phyloP scores from a whole-genome alignment of 192 early-diverging fungal species.

The Geranomyces michiganensis region DNA sequence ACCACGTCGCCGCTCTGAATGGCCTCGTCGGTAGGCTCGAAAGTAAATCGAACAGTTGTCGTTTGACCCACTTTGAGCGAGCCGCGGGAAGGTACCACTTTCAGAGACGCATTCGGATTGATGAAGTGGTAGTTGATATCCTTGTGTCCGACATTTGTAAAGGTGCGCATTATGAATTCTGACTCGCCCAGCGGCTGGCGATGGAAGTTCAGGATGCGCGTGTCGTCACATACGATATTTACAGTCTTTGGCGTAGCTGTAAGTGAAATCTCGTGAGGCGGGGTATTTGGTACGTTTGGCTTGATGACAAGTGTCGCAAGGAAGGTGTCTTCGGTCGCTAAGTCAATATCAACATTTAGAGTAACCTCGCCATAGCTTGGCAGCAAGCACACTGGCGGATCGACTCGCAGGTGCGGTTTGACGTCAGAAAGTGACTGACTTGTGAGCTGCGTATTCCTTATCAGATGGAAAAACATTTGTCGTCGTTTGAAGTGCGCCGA shows the following conservation, averaged over 20 bases:
- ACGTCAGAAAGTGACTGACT: constrained; percentile 48
- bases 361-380: constrained; percentile 58
- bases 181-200: constrained; percentile 62
- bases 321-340: constrained; percentile 65
- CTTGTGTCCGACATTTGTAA: constrained; percentile 66
- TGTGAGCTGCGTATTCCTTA: constrained; percentile 49
- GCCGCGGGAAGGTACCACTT: constrained; percentile 49
- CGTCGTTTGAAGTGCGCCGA: constrained; percentile 57
- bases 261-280: constrained; percentile 59
- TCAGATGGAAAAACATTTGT: constrained; percentile 64
- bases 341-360: constrained; percentile 55
- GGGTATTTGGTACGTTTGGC: constrained; percentile 53
- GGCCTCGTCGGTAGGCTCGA: constrained; percentile 56
- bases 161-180: constrained; percentile 53
- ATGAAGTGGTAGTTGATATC: constrained; percentile 52
- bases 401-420: constrained; percentile 52
- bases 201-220: constrained; percentile 59
- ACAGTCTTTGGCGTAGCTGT: constrained; percentile 66
- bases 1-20: constrained; percentile 56
- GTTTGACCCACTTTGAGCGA: constrained; percentile 55
- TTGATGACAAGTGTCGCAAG: constrained; percentile 58
- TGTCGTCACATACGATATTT: constrained; percentile 63
- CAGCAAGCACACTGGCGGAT: constrained; percentile 47
- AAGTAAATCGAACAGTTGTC: constrained; percentile 54
- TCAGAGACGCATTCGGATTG: constrained; percentile 51